Evolutionary conservation across 495 filamentous ascomycete species (phyloP).

Genomic region (Penicillium canariense): DNA sequence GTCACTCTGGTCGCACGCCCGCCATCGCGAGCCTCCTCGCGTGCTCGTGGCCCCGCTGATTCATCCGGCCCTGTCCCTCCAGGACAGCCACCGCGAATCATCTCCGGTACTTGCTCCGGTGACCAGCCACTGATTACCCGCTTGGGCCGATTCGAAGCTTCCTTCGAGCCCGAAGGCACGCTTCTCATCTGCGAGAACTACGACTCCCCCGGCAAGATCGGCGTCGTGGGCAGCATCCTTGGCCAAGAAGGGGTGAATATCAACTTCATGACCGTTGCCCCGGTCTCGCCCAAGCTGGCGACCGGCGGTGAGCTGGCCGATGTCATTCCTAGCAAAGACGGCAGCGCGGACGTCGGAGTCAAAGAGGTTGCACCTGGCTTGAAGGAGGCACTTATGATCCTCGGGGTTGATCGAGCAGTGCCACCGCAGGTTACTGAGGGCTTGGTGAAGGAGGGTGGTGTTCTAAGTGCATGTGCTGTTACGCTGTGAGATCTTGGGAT

Average conservation of each 20-base stretch:
- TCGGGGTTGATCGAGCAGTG: constrained; percentile 60
- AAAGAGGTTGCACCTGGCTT: background rate
- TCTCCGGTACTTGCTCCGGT: constrained; percentile 62
- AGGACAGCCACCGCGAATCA: constrained; percentile 48
- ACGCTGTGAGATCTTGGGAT: constrained; percentile 31
- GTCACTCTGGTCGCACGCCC: constrained; percentile 56
- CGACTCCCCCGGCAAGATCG: constrained; percentile 71
- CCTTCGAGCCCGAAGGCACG: constrained; percentile 62
- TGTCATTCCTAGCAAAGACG: constrained; percentile 4
- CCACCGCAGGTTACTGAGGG: constrained; percentile 52
- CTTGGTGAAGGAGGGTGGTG: constrained; percentile 54
- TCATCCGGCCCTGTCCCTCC: background rate
- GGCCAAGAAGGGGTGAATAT: constrained; percentile 67
- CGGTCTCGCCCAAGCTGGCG: constrained; percentile 28
- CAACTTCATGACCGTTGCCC: constrained; percentile 67
- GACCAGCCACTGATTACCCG: constrained; percentile 61
- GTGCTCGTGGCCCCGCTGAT: constrained; percentile 11
- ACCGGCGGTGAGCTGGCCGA: constrained; percentile 10
- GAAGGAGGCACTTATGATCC: constrained; percentile 71
- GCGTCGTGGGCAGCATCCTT: constrained; percentile 61
- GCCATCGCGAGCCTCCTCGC: constrained; percentile 26
- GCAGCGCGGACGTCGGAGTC: background rate
- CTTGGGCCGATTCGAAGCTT: constrained; percentile 60
- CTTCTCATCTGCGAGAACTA: constrained; percentile 68
- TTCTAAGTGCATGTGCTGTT: constrained; percentile 62